Base-by-base conservation (phyloP, 176 grass and related monocot species). In the Hyparrhenia diplandra region DNA sequence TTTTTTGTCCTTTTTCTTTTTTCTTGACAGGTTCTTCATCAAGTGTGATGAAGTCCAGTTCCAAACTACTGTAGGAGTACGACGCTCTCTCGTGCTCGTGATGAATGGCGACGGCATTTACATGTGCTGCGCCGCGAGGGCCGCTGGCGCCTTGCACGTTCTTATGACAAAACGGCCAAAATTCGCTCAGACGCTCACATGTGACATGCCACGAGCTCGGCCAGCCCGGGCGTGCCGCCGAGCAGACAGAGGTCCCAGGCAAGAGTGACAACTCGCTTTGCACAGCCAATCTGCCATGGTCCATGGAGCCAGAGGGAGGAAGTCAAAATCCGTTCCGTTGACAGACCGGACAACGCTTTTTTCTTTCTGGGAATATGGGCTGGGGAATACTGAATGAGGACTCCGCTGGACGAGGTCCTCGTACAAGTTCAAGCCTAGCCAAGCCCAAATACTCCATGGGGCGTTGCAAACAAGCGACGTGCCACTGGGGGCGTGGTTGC, bases 171-270 rank as follows among this genome's bases (percentile, higher is more conserved):
- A 85, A 59, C 55, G 29, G 52, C 74, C 74, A 78, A 83, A 78
- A 71, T 54, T 47, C 6, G 1, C 65, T n/a, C n/a, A n/a, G n/a
- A n/a, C n/a, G n/a, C n/a, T 71, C 74, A n/a, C n/a, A n/a, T n/a
- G n/a, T n/a, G n/a, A 85, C 83, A 62, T 78, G 83, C 52, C 52
- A 61, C 37, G 74, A 46, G 9, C 37, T 58, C 18, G 25, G 14
- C 13, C 8, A 14, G 4, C 29, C n/a, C n/a, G n/a, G n/a, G n/a
- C 39, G 28, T 61, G 64, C 28, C 34, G 55, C 36, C 21, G 17
- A 77, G 16, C 64, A 59, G 12, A n/a, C 14, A 25, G 31, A 8
- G 64, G 47, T 20, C 73, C 63, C 47, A 35, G 30, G 63, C 5
- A 21, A 47, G 27, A 21, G 41, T 47, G 29, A 67, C 77, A 34